Percentiles rank a stretch among this genome's conserved stretches.
Conservation (phyloP, 192 early-diverging fungal genomes). For the Coemansia biformis region DNA sequence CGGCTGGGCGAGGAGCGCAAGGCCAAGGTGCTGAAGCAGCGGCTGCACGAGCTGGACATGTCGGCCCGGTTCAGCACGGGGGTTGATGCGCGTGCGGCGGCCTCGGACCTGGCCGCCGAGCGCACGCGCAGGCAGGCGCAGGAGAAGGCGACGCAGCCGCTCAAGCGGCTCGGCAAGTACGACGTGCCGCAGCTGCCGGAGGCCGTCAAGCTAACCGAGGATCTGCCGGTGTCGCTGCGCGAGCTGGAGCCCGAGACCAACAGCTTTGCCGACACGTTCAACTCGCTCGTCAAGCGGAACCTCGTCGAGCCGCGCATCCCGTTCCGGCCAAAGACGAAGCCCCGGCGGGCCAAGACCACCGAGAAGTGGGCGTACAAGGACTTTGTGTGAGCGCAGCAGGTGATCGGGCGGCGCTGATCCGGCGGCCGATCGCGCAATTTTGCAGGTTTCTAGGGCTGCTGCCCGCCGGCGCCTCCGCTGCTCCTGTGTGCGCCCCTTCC, state of each 20-base stretch:
- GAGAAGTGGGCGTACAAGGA: slow-evolving; percentile 51
- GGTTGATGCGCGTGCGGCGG: slow-evolving; percentile 38
- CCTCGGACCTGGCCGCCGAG: slow-evolving; percentile 17
- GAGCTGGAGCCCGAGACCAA: slow-evolving; percentile 46
- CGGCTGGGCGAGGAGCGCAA: slow-evolving; percentile 29
- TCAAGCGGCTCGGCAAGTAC: slow-evolving; percentile 29
- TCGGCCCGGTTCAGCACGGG: slow-evolving; percentile 49
- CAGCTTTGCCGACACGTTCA: slow-evolving; percentile 23
- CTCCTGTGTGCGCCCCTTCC: too few species aligned
- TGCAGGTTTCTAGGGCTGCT: too few species aligned
- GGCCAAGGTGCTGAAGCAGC: slow-evolving; percentile 38
- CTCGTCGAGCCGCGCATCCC: slow-evolving; percentile 29
- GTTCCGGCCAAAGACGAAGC: slow-evolving; percentile 5
- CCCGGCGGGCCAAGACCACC: slow-evolving; percentile 18
- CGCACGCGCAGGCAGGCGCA: slow-evolving; percentile 22
- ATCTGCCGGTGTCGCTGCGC: slow-evolving; percentile 36
- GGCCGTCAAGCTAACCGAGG: slow-evolving; percentile 43
- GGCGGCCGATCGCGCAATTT: neutral
- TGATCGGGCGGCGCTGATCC: too few species aligned
- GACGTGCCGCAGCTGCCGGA: slow-evolving; percentile 25
- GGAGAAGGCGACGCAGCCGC: slow-evolving; percentile 24
- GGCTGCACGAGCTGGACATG: slow-evolving; percentile 51
- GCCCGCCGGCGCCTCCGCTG: too few species aligned
- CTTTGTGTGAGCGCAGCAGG: slow-evolving; percentile 22
- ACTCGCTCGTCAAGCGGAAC: slow-evolving; percentile 45